Conservation (phyloP, 2,329 filamentous ascomycete species). For the Arthrinium puccinioides region DNA sequence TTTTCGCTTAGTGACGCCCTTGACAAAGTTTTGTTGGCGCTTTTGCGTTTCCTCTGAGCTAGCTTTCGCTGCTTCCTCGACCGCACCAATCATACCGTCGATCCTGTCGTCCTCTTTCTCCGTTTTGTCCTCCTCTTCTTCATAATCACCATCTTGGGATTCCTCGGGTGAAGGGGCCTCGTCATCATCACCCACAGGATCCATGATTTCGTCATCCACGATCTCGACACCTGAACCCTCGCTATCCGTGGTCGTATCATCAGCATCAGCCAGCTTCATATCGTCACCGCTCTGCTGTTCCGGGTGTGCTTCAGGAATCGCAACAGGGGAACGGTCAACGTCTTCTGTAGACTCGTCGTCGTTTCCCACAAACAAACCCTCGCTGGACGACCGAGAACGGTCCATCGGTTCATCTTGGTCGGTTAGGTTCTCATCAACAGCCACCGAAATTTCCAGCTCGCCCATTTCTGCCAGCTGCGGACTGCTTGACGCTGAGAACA, state of each 20-base stretch:
- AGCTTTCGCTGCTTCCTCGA: constrained; percentile 13
- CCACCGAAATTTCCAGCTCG: constrained; percentile 6
- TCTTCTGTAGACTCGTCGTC: constrained; percentile 11
- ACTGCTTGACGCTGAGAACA: constrained; percentile 31
- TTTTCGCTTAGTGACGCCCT: constrained; percentile 47
- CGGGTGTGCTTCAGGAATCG: no score
- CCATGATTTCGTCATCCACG: constrained; percentile 14
- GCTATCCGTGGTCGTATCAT: no score
- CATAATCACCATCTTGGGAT: constrained; percentile 28
- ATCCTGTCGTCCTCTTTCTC: constrained; percentile 25
- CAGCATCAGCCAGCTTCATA: no score
- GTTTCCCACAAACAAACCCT: constrained; percentile 21
- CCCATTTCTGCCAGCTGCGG: constrained; percentile 4
- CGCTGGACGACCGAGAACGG: constrained; percentile 17
- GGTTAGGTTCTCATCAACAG: constrained; percentile 19
- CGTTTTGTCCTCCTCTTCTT: constrained; percentile 51
- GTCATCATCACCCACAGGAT: constrained; percentile 11
- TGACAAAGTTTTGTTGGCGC: constrained; percentile 39
- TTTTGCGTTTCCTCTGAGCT: constrained; percentile 30
- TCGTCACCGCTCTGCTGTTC: no score
- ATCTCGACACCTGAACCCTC: no score
- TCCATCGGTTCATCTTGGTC: constrained; percentile 12
- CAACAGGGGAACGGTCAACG: no score
- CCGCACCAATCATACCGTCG: constrained; percentile 13
- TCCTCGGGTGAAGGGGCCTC: constrained; percentile 4